Conservation (phyloP, 345 rosid species). For the Linum lewisii region DNA sequence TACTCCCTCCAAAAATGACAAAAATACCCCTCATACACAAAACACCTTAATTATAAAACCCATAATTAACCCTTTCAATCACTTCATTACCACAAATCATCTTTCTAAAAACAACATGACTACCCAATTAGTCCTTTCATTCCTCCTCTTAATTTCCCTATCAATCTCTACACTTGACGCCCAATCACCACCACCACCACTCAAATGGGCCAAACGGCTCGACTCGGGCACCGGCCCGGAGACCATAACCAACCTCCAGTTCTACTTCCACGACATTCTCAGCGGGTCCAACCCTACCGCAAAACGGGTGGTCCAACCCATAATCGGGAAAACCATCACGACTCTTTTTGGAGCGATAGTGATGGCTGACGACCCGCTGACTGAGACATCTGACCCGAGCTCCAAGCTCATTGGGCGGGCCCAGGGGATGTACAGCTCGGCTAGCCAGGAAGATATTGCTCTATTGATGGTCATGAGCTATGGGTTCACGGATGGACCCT, state of each 20-base stretch:
- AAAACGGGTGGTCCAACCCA: neutral
- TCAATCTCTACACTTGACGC: neutral
- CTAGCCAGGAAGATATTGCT: conserved; percentile 10
- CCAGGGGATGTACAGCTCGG: conserved; percentile 19
- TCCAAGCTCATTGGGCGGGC: conserved; percentile 20
- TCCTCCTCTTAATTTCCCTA: neutral
- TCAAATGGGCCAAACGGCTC: neutral
- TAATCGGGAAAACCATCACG: neutral
- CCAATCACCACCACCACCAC: neutral
- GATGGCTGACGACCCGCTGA: conserved; percentile 22
- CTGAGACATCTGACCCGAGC: conserved; percentile 12
- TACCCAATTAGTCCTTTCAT: neutral
- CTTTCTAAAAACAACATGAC: too few relatives aligned
- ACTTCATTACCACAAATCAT: too few relatives aligned
- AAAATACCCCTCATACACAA: too few relatives aligned
- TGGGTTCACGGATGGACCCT: neutral
- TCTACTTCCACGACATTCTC: neutral
- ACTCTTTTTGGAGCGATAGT: conserved; percentile 11
- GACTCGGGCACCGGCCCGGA: neutral
- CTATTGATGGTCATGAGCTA: conserved; percentile 15
- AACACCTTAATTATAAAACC: too few relatives aligned
- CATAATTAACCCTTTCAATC: too few relatives aligned
- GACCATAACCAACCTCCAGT: neutral
- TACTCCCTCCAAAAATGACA: too few relatives aligned
- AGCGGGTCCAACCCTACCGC: neutral